phyloP scores from a whole-genome alignment of 257 asterid genomes.

The Jacaranda copaia region DNA sequence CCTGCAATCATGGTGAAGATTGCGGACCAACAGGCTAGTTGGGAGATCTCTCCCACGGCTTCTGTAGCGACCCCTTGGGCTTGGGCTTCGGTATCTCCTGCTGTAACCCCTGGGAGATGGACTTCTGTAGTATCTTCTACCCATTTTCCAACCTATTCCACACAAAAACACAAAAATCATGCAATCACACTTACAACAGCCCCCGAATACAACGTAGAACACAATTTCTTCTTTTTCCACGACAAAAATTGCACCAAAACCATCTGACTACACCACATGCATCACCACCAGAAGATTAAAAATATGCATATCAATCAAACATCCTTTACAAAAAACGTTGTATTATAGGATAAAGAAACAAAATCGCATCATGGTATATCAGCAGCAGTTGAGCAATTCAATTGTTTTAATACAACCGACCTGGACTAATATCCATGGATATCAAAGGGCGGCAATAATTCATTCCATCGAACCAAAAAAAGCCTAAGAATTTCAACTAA shows the following conservation, averaged over 20 bases:
- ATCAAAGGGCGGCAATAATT: background rate
- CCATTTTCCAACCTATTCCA: conserved; percentile 46
- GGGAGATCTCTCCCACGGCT: conserved; percentile 62
- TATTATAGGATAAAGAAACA: background rate
- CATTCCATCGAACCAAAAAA: background rate
- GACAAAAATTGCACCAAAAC: background rate
- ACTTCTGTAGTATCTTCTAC: conserved; percentile 74
- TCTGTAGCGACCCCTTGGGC: conserved; percentile 56
- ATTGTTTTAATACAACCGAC: background rate
- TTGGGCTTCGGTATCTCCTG: conserved; percentile 61
- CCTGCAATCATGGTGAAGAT: conserved; percentile 81
- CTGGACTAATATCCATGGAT: background rate
- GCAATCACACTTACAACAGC: background rate
- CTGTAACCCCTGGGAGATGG: conserved; percentile 69
- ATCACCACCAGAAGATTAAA: background rate
- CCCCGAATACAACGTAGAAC: background rate
- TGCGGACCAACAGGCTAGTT: conserved; percentile 82
- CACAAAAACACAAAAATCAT: background rate
- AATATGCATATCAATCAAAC: background rate
- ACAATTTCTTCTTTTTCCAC: background rate
- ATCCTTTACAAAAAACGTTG: background rate
- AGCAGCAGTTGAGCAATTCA: background rate
- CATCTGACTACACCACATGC: background rate
- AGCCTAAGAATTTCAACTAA: background rate
- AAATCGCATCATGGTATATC: background rate